A percentile compares a stretch with the other conserved stretches of the same genome.
These are phyloP conservation scores for Aspergillus olivimuriae DNA, from an alignment of 495 filamentous ascomycete species.

Conservation along the genomic window DNA sequence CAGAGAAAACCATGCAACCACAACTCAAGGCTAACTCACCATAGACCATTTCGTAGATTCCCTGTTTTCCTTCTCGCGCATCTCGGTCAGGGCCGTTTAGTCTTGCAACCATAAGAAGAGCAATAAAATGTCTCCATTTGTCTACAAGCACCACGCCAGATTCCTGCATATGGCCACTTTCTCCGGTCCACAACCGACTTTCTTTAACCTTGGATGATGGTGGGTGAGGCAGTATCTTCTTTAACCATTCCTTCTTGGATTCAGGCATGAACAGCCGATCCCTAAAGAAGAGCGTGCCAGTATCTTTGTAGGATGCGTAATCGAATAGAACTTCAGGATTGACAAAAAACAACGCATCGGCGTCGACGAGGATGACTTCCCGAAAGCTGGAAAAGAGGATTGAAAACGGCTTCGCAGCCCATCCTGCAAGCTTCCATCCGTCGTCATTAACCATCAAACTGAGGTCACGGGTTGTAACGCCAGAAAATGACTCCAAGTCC, in stretches of 20 bases:
- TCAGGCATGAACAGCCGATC: constrained; percentile 27
- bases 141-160: constrained; percentile 25
- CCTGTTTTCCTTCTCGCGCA: constrained; percentile 7
- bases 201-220: constrained; percentile 11
- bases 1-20: too few relatives aligned
- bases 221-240: constrained; percentile 13
- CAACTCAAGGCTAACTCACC: too few relatives aligned
- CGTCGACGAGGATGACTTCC: constrained; percentile 45
- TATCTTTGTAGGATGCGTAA: constrained; percentile 18
- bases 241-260: constrained; percentile 15
- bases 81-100: constrained; percentile 26
- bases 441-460: constrained; percentile 16
- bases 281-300: constrained; percentile 34
- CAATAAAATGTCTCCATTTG: constrained; percentile 19
- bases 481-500: constrained; percentile 9
- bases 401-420: constrained; percentile 35
- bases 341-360: constrained; percentile 36
- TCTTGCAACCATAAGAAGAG: constrained; percentile 19
- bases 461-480: constrained; percentile 17
- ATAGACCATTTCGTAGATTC: constrained; percentile 24
- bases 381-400: constrained; percentile 45
- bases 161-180: constrained; percentile 25
- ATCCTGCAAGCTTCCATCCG: constrained; percentile 18
- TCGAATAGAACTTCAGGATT: constrained; percentile 36
- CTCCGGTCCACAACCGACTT: constrained; percentile 17